A percentile compares a stretch with the other conserved stretches of the same genome.
phyloP scores from a whole-genome alignment of 257 asterid genomes.

The Primulina huaijiensis region DNA sequence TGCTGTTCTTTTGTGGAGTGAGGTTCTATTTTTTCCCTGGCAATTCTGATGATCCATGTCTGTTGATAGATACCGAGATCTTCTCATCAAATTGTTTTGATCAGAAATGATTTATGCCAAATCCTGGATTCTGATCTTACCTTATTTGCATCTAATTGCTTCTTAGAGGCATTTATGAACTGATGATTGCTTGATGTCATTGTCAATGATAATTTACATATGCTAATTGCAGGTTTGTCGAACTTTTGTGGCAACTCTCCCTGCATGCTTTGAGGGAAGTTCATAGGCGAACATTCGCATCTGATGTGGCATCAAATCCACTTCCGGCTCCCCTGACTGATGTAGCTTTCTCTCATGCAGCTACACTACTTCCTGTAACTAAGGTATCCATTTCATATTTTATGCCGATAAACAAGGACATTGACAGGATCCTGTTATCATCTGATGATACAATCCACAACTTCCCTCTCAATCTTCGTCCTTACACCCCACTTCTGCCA shows the following conservation, averaged over 20 bases:
- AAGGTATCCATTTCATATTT: conserved; percentile 49
- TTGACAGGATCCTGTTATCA: conserved; percentile 8
- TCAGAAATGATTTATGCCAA: background rate
- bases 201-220: conserved; percentile 15
- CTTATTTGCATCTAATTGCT: conserved; percentile 9
- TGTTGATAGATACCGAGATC: conserved; percentile 21
- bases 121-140: conserved; percentile 1
- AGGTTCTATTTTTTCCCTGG: conserved; percentile 1
- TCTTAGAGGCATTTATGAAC: conserved; percentile 6
- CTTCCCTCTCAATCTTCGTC: background rate
- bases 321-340: conserved; percentile 95
- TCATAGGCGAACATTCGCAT: conserved; percentile 80
- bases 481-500: background rate
- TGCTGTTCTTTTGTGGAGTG: conserved; percentile 8
- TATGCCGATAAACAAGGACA: conserved; percentile 15
- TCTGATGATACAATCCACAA: conserved; percentile 13
- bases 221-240: conserved; percentile 75
- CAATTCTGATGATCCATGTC: conserved; percentile 15
- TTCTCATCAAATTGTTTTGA: background rate
- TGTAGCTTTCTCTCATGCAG: conserved; percentile 99
- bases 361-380: conserved; percentile 92
- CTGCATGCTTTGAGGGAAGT: conserved; percentile 98
- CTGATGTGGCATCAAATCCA: conserved; percentile 89
- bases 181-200: background rate
- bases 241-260: conserved; percentile 97